A percentile compares a stretch with the other conserved stretches of the same genome.
Evolutionary conservation across 805 yeast genomes (phyloP).

Genomic region (Sugiyamaella smithiae): DNA sequence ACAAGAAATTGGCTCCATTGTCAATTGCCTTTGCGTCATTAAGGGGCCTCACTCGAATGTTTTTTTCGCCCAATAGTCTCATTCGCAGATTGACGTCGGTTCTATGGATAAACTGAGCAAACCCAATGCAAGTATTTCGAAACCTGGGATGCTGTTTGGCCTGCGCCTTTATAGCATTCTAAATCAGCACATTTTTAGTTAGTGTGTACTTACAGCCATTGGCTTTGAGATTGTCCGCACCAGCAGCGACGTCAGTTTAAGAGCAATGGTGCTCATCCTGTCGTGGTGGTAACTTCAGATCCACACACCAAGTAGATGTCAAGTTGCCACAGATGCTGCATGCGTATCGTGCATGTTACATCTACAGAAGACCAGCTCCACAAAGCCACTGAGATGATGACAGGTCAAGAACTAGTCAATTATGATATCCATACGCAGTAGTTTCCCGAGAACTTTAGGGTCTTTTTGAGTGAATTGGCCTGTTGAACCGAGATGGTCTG

Average conservation of each 20-base stretch:
- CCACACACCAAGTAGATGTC: not conserved
- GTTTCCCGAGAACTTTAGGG: no score
- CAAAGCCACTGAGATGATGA: no score
- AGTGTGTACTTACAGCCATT: constrained; percentile 47
- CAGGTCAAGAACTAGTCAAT: no score
- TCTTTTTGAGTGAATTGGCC: no score
- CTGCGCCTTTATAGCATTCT: constrained; percentile 62
- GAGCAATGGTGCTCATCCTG: constrained; percentile 70
- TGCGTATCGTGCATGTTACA: no score
- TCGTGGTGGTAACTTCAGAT: no score
- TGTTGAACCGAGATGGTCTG: no score
- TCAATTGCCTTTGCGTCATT: constrained; percentile 82
- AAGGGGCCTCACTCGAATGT: constrained; percentile 64
- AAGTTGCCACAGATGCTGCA: constrained; percentile 2
- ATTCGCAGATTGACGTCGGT: constrained; percentile 62
- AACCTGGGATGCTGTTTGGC: constrained; percentile 71
- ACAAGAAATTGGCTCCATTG: constrained; percentile 72
- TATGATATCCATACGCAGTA: no score
- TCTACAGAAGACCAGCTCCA: no score
- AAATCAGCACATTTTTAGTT: not conserved
- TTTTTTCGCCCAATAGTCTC: constrained; percentile 54
- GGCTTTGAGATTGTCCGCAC: constrained; percentile 79
- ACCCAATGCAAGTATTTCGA: constrained; percentile 55
- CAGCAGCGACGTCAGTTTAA: constrained; percentile 67
- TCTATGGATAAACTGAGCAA: constrained; percentile 71